phyloP scores from a whole-genome alignment of 192 early-diverging fungal species.

The Podila epigama region DNA sequence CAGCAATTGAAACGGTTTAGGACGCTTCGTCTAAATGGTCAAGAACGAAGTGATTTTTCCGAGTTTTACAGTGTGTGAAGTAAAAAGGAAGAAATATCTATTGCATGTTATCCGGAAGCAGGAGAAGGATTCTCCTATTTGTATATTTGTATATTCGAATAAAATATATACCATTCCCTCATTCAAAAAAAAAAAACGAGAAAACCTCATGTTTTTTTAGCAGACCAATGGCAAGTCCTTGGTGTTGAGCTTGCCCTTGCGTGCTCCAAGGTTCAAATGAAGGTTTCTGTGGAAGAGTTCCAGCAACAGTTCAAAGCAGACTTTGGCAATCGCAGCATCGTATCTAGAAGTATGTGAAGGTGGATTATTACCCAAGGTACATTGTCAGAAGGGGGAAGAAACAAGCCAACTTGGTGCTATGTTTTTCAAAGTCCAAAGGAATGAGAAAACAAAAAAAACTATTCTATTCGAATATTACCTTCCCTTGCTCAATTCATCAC shows the following conservation, averaged over 20 bases:
- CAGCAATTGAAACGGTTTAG: background rate
- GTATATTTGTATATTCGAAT: too few species aligned
- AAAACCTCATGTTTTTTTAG: background rate
- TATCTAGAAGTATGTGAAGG: slow-evolving; percentile 29
- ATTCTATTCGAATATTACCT: slow-evolving; percentile 19
- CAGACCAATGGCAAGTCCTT: slow-evolving; percentile 35
- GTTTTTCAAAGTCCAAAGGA: background rate
- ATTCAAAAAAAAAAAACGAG: too few species aligned
- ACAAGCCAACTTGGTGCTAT: background rate
- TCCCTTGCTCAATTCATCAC: slow-evolving; percentile 69
- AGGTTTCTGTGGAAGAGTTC: slow-evolving; percentile 67
- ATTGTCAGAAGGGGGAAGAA: background rate
- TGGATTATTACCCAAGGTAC: too few species aligned
- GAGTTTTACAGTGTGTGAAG: too few species aligned
- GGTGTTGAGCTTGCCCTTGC: slow-evolving; percentile 25
- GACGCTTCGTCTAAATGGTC: background rate
- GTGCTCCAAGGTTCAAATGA: slow-evolving; percentile 42
- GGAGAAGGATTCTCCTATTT: too few species aligned
- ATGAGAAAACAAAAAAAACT: background rate
- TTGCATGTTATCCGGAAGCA: too few species aligned
- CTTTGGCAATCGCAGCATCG: slow-evolving; percentile 65
- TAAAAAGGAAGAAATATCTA: too few species aligned
- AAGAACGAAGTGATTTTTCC: background rate
- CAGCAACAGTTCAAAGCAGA: slow-evolving; percentile 63
- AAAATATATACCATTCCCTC: too few species aligned